Evolutionary conservation across 1,284 basidiomycete genomes (phyloP), one percentile per base, ranked within the genome.

Genomic region (Marasmius fiardii): DNA sequence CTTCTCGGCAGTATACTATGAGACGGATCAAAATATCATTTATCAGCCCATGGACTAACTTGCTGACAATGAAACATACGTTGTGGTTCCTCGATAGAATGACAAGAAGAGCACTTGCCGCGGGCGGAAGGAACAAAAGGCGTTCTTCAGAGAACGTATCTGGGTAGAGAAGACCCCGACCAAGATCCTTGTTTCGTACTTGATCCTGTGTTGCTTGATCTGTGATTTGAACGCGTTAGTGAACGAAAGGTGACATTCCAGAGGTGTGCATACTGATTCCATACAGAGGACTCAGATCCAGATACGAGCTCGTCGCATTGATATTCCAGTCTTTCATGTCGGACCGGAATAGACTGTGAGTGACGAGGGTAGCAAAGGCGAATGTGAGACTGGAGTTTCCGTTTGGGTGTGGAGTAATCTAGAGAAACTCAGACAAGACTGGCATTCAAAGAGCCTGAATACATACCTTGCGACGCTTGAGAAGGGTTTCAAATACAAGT

Each of bases 271-370:
- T 43, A 75, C 73, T 74, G 52, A 69, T 66, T 7, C 77, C 77
- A 61, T 78, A 77, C 1, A 76, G 60, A 4, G 71, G 71, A 48
- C 76, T 77, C 16, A 85, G 70, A 58, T 86, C 83, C 52, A 86
- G 73, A 61, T 85, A 86, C 3, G 79, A 81, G 33, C 76, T 78
- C 3, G 83, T 78, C 41, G 77, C 70, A 67, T 86, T 86, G 63
- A 78, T 77, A 39, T 64, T 70, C 57, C 65, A 68, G 53, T 78
- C 68, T 1, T 62, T 53, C 6, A 61, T 61, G 53, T 74, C 70
- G 2, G 75, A 75, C 14, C 73, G 65, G 69, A 80, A 80, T 7
- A 80, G 61, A 2, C 74, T 74, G 56, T 78, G 78, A 11, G 72
- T 77, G 54, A 79, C 74, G 34, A 80, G 65, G 0, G 74, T 70